Percentiles rank a stretch among this genome's conserved stretches.
phyloP scores from a whole-genome alignment of 257 asterid genomes.

The Sherardia arvensis region DNA sequence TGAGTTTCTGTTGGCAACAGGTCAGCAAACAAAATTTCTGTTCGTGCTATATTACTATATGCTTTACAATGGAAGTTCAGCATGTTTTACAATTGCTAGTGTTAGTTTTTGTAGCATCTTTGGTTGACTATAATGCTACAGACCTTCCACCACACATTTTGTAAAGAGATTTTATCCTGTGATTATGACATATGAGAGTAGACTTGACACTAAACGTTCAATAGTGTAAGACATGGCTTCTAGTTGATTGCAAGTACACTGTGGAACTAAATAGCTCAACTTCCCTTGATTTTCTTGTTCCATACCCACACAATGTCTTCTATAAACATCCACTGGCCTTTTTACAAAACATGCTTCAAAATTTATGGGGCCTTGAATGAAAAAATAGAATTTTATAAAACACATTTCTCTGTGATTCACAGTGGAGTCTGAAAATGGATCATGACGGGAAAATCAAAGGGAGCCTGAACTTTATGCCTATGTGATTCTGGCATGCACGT shows the following conservation, averaged over 20 bases:
- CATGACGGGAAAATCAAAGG: not conserved
- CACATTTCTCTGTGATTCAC: not conserved
- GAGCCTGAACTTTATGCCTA: not conserved
- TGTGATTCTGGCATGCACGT: slow-evolving; percentile 1
- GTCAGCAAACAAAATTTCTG: slow-evolving; percentile 32
- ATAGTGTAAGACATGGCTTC: too few relatives aligned
- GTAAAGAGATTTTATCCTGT: not conserved
- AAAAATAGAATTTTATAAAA: not conserved
- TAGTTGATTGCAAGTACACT: too few relatives aligned
- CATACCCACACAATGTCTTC: not conserved
- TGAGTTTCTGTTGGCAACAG: slow-evolving; percentile 96
- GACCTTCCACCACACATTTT: too few relatives aligned
- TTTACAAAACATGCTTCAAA: not conserved
- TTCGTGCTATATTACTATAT: not conserved
- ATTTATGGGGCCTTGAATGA: not conserved
- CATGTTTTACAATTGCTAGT: not conserved
- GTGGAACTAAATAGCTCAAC: not conserved
- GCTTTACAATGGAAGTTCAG: not conserved
- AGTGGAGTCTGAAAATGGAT: not conserved
- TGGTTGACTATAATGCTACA: not conserved
- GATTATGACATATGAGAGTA: not conserved
- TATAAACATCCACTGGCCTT: not conserved
- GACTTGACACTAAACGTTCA: not conserved
- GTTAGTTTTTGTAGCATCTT: slow-evolving; percentile 1
- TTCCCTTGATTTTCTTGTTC: not conserved